These are phyloP conservation scores for Phialophora chinensis DNA, from an alignment of 2,329 filamentous ascomycete genomes.

Conservation along the genomic window DNA sequence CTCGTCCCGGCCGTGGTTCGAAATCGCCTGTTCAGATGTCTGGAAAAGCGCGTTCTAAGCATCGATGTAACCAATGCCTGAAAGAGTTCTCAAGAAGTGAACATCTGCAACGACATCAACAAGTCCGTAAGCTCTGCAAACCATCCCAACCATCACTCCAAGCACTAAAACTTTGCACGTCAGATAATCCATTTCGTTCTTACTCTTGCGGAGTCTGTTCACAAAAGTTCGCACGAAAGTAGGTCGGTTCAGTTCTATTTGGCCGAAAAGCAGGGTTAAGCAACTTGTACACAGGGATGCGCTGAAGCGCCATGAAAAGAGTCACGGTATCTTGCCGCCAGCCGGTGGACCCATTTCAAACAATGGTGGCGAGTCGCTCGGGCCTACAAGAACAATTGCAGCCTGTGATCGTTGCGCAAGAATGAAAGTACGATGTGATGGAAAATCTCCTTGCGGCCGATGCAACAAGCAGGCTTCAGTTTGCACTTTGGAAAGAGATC, in stretches of 20 bases:
- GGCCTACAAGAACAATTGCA: not conserved
- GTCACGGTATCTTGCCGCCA: not conserved
- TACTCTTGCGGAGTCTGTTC: not conserved
- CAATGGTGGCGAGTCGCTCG: not conserved
- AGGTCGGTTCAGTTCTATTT: not conserved
- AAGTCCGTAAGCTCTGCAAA: not conserved
- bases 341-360: not conserved
- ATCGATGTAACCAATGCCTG: not conserved
- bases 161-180: not conserved
- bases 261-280: not conserved
- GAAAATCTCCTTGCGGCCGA: slow-evolving; percentile 12
- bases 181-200: not conserved
- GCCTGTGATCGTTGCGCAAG: slow-evolving; percentile 7
- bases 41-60: not conserved
- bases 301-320: not conserved
- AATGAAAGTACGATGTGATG: slow-evolving; percentile 15
- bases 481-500: not conserved
- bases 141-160: not conserved
- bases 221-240: not conserved
- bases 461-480: not conserved
- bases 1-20: not conserved
- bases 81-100: not conserved
- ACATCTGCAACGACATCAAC: not conserved
- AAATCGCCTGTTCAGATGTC: not conserved
- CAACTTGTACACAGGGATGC: not conserved